phyloP scores from a whole-genome alignment of 106 monocot species.

The Dioscorea dumetorum region DNA sequence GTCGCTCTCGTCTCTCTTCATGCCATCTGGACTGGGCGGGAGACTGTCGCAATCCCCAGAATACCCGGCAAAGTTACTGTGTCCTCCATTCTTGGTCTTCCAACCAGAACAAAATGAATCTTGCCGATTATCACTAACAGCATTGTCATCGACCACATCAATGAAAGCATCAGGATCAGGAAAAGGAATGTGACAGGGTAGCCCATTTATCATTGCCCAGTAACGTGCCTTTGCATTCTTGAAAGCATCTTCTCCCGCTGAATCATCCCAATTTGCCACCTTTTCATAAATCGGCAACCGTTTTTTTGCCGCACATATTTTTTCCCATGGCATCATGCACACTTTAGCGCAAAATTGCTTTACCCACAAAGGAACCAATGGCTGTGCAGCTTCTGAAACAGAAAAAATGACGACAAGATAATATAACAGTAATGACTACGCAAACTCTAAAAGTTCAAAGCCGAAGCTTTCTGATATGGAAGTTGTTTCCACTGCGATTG shows the following conservation, averaged over 20 bases:
- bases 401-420: neutral
- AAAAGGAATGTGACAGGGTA: neutral
- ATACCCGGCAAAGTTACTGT: neutral
- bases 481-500: too few relatives aligned
- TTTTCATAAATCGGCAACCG: neutral
- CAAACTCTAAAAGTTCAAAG: neutral
- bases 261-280: constrained; percentile 8
- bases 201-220: constrained; percentile 4
- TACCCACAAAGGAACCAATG: constrained; percentile 5
- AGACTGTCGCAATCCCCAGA: neutral
- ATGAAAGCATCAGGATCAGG: constrained; percentile 13
- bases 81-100: neutral
- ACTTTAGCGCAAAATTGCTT: neutral
- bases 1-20: neutral
- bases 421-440: too few relatives aligned
- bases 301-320: neutral
- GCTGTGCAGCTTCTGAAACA: neutral
- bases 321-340: constrained; percentile 1
- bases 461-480: neutral
- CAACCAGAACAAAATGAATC: neutral
- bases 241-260: constrained; percentile 9
- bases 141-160: constrained; percentile 8
- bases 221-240: constrained; percentile 5
- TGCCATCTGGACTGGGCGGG: neutral
- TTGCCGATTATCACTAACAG: constrained; percentile 5